A percentile compares a stretch with the other conserved stretches of the same genome.
These are phyloP conservation scores for Debaryomycetaceae sp. DNA, from an alignment of 1,139 yeast species.

Conservation along the genomic window DNA sequence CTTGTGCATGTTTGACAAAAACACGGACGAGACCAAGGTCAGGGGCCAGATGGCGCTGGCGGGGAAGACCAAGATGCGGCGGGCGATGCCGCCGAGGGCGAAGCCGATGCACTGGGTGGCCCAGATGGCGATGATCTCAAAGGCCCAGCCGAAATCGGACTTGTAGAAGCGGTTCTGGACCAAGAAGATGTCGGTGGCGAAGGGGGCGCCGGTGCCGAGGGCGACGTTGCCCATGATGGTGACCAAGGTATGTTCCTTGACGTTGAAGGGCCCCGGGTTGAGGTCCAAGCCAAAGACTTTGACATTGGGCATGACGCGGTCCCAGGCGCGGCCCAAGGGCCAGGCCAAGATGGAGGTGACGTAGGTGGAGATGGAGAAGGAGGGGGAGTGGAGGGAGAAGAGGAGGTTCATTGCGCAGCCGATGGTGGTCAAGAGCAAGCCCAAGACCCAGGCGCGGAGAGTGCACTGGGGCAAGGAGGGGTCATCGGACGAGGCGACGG, in stretches of 20 bases:
- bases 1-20: constrained; percentile 50
- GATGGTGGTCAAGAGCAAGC: constrained; percentile 42
- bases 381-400: constrained; percentile 50
- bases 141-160: constrained; percentile 39
- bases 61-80: constrained; percentile 49
- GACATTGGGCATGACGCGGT: constrained; percentile 33
- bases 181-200: constrained; percentile 48
- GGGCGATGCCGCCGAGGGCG: constrained; percentile 50
- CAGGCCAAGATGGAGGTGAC: constrained; percentile 52
- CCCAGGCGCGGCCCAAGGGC: constrained; percentile 52
- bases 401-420: constrained; percentile 53
- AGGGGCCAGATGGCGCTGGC: constrained; percentile 62
- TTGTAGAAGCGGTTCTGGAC: constrained; percentile 44
- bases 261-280: constrained; percentile 57
- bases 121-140: constrained; percentile 38
- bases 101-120: constrained; percentile 56
- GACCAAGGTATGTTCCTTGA: constrained; percentile 56
- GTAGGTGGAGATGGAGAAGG: constrained; percentile 40
- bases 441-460: constrained; percentile 47
- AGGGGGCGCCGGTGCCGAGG: constrained; percentile 51
- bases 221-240: constrained; percentile 53
- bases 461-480: constrained; percentile 47
- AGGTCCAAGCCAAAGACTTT: constrained; percentile 32
- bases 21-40: constrained; percentile 34
- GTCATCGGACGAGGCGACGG: constrained; percentile 56